Conservation (phyloP, 2,329 filamentous ascomycete species). For the Hysterium pulicare region DNA sequence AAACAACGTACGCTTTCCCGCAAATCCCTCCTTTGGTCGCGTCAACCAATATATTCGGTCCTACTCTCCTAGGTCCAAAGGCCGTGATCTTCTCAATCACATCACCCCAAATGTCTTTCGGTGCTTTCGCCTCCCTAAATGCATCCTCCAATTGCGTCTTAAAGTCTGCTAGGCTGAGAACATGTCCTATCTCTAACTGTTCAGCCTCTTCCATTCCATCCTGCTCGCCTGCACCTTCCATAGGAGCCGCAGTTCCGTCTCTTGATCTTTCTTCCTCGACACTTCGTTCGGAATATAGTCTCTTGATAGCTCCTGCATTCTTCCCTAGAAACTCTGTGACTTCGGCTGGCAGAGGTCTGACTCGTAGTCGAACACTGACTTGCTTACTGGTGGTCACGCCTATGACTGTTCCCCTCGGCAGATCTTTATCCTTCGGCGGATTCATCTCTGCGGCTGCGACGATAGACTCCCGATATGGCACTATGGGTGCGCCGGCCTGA, state of each 20-base stretch:
- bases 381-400: conserved; percentile 81
- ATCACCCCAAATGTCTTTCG: conserved; percentile 73
- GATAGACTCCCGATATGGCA: conserved; percentile 92
- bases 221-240: conserved; percentile 49
- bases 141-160: conserved; percentile 65
- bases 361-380: conserved; percentile 70
- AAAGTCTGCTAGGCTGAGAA: conserved; percentile 72
- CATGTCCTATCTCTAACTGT: conserved; percentile 54
- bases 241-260: conserved; percentile 24
- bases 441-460: conserved; percentile 89
- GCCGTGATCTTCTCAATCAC: conserved; percentile 78
- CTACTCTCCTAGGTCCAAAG: conserved; percentile 81
- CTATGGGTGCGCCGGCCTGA: conserved; percentile 88
- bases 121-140: conserved; percentile 69
- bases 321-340: conserved; percentile 85
- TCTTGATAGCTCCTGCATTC: conserved; percentile 74
- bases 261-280: conserved; percentile 43
- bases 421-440: conserved; percentile 76
- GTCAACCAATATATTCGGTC: conserved; percentile 88
- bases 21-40: conserved; percentile 69
- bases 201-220: conserved; percentile 48
- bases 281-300: conserved; percentile 69
- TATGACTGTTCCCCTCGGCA: conserved; percentile 78
- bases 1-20: conserved; percentile 65
- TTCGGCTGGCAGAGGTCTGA: conserved; percentile 71